Base-by-base conservation (phyloP, 2,329 filamentous ascomycete genomes). In the Claviceps capensis region DNA sequence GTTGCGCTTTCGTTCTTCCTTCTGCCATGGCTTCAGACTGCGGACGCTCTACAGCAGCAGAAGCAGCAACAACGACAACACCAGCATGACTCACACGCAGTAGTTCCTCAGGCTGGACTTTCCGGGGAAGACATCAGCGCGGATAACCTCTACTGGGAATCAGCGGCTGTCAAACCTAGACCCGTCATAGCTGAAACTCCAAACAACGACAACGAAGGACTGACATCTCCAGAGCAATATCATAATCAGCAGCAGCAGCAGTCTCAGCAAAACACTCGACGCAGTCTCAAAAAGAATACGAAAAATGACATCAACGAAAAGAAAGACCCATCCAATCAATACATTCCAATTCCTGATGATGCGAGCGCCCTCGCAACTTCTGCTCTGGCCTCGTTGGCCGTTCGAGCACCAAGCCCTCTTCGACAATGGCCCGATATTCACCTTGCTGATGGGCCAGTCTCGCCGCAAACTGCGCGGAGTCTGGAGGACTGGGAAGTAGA, bases 401-500 rank as follows among this genome's bases (percentile, higher is more conserved):
- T 96, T 78, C 81, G 88, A 95, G 90, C 89, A 88, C 87, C 86
- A 81, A 71, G 60, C 70, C 71, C 81, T 81, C 81, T 82, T 81
- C 77, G 80, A 81, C 72, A 65, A 59, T 63, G 65, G 67, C 67
- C 74, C 65, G 73, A 75, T 67, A 79, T 78, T 72, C 78, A 76
- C 66, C 70, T 69, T 58, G 67, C 77, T 68, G 76, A 77, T 68
- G 82, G 82, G 63, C 76, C 86, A 70, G 79, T 85, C 75, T 83
- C 86, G 86, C 86, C 84, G 84, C 85, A 87, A 68, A 77, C 78
- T 85, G 91, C 89, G 90, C 90, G 91, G 82, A 94, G 85, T 78
- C 78, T 97, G 80, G 85, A 90, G 81, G 91, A 96, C 75, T 97
- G 91, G 91, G 88, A 96, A 86, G 90, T 96, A 74, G 91, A 97